phyloP scores from a whole-genome alignment of 179 eudicot species.

The Silene noctiflora region DNA sequence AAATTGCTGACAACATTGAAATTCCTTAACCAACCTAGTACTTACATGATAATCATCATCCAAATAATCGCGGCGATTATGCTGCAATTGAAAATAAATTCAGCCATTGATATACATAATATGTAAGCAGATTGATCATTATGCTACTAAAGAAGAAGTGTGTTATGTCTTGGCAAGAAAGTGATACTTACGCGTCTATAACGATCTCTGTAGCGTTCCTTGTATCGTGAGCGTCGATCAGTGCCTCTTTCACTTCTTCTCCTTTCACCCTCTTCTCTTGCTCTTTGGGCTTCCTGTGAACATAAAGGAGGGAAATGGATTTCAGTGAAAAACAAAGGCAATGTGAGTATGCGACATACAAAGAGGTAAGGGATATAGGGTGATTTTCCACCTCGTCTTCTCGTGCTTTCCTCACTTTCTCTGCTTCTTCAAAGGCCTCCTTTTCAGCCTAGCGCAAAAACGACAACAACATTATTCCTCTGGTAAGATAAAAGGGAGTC shows the following conservation, averaged over 20 bases:
- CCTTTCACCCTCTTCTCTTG: slow-evolving; percentile 48
- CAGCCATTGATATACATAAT: background rate
- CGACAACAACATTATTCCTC: too few species aligned
- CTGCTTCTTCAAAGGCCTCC: slow-evolving; percentile 78
- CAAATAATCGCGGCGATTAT: slow-evolving; percentile 48
- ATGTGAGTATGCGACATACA: background rate
- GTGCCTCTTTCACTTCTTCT: slow-evolving; percentile 41
- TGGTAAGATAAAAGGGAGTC: background rate
- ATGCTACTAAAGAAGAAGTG: background rate
- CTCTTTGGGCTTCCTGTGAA: slow-evolving; percentile 45
- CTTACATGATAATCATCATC: slow-evolving; percentile 68
- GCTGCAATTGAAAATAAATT: slow-evolving; percentile 34
- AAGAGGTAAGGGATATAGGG: background rate
- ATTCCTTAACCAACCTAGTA: background rate
- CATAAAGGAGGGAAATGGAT: background rate
- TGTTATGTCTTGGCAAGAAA: slow-evolving; percentile 31
- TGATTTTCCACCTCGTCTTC: slow-evolving; percentile 51
- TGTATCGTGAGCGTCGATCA: slow-evolving; percentile 26
- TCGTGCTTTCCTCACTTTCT: slow-evolving; percentile 54
- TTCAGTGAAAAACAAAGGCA: background rate
- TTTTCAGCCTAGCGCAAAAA: slow-evolving; percentile 45
- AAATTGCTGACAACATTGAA: too few species aligned
- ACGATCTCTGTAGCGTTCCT: slow-evolving; percentile 50
- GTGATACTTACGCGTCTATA: slow-evolving; percentile 50
- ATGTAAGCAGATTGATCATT: background rate